These are phyloP conservation scores for Zymoseptoria passerinii DNA, from an alignment of 2,329 filamentous ascomycete genomes.

Conservation along the genomic window DNA sequence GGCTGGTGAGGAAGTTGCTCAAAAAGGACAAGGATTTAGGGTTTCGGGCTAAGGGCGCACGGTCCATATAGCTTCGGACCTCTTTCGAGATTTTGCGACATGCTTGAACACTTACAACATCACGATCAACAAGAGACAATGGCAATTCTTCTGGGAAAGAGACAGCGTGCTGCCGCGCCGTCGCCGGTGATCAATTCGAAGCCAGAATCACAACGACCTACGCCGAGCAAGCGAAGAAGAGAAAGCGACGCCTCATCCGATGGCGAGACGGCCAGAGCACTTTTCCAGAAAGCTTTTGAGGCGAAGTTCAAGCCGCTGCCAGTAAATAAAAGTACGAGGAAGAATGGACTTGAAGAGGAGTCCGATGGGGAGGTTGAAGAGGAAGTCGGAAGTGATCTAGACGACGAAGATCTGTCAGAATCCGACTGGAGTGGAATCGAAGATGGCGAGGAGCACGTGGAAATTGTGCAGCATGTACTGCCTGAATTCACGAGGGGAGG, in stretches of 20 bases:
- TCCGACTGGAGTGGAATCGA: constrained; percentile 60
- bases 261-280: constrained; percentile 53
- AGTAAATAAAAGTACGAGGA: constrained; percentile 17
- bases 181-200: not conserved
- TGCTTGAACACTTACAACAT: not conserved
- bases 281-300: constrained; percentile 81
- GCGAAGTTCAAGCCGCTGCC: constrained; percentile 65
- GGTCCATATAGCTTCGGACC: not conserved
- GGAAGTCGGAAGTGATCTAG: constrained; percentile 21
- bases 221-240: constrained; percentile 5
- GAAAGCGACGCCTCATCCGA: constrained; percentile 16
- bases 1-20: too few species aligned
- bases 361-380: constrained; percentile 20
- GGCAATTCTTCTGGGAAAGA: constrained; percentile 38
- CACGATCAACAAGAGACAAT: constrained; percentile 21
- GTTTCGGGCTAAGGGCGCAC: not conserved
- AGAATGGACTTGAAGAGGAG: constrained; percentile 24
- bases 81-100: not conserved
- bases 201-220: not conserved
- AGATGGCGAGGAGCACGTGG: constrained; percentile 36
- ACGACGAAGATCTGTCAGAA: constrained; percentile 25
- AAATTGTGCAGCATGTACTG: constrained; percentile 34
- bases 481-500: constrained; percentile 28
- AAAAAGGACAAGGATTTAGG: not conserved
- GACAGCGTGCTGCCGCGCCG: constrained; percentile 34